phyloP scores from a whole-genome alignment of 306 rosid species.

The Cyclanthera cordifolia region DNA sequence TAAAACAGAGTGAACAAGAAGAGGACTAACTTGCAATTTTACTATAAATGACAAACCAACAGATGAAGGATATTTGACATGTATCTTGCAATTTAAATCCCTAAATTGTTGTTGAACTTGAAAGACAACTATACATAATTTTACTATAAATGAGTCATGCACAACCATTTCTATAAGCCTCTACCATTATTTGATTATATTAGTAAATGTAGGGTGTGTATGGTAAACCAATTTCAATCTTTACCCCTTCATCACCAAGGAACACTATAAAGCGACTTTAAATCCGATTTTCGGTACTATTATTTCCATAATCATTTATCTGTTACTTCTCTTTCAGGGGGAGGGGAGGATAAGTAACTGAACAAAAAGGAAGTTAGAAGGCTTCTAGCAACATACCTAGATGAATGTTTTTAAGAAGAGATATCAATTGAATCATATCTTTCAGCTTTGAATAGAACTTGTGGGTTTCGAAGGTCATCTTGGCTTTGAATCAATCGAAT shows the following conservation, averaged over 20 bases:
- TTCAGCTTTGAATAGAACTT: conserved; percentile 44
- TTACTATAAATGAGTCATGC: background rate
- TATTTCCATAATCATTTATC: background rate
- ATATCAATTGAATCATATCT: conserved; percentile 28
- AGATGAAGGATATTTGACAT: too few relatives aligned
- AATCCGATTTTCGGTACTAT: background rate
- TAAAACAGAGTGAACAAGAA: too few relatives aligned
- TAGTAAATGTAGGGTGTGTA: background rate
- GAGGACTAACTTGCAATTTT: too few relatives aligned
- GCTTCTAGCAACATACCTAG: background rate
- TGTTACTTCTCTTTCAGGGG: background rate
- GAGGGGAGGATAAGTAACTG: background rate
- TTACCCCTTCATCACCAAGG: background rate
- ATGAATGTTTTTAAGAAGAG: background rate
- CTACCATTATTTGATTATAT: background rate
- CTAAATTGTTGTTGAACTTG: too few relatives aligned
- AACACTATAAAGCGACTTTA: background rate
- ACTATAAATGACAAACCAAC: too few relatives aligned
- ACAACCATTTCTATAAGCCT: background rate
- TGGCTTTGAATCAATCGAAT: conserved; percentile 72
- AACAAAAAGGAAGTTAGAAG: background rate
- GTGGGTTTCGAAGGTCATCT: conserved; percentile 51
- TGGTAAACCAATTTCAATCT: background rate
- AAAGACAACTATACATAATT: background rate
- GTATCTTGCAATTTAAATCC: too few relatives aligned